A percentile compares a stretch with the other conserved stretches of the same genome.
Conservation (phyloP, 202 grass and related monocot genomes). For the Hordeum pubiflorum region DNA sequence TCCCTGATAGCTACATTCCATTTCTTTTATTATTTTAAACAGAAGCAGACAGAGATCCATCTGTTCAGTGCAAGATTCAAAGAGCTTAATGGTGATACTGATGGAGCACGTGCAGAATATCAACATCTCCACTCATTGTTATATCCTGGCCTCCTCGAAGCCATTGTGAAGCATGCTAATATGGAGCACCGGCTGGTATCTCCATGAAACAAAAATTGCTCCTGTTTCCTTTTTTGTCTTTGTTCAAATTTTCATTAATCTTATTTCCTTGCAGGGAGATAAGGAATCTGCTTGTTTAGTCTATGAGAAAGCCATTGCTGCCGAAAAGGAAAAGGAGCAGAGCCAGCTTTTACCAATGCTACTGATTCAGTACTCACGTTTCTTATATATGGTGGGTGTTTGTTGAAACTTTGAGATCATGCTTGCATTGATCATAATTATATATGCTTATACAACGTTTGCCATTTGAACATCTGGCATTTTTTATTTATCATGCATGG, state of each 20-base stretch:
- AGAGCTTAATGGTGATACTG: conserved; percentile 73
- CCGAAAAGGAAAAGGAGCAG: conserved; percentile 69
- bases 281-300: conserved; percentile 62
- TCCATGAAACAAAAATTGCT: neutral
- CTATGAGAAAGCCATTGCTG: conserved; percentile 78
- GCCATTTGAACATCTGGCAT: neutral
- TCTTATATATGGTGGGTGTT: conserved; percentile 66
- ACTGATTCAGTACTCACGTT: conserved; percentile 79
- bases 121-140: conserved; percentile 76
- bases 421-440: neutral
- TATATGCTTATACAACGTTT: neutral
- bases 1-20: conserved; percentile 9
- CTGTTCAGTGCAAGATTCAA: conserved; percentile 82
- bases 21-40: conserved; percentile 31
- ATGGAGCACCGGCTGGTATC: conserved; percentile 86
- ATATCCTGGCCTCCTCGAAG: conserved; percentile 80
- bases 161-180: conserved; percentile 89
- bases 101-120: conserved; percentile 72
- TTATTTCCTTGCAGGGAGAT: conserved; percentile 52
- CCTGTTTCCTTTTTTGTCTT: neutral
- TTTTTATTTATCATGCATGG: neutral
- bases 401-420: neutral
- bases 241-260: conserved; percentile 9
- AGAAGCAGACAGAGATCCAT: conserved; percentile 98
- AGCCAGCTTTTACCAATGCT: conserved; percentile 61